Base-by-base conservation (phyloP, 305 asterid species). In the Fraxinus angustifolia region DNA sequence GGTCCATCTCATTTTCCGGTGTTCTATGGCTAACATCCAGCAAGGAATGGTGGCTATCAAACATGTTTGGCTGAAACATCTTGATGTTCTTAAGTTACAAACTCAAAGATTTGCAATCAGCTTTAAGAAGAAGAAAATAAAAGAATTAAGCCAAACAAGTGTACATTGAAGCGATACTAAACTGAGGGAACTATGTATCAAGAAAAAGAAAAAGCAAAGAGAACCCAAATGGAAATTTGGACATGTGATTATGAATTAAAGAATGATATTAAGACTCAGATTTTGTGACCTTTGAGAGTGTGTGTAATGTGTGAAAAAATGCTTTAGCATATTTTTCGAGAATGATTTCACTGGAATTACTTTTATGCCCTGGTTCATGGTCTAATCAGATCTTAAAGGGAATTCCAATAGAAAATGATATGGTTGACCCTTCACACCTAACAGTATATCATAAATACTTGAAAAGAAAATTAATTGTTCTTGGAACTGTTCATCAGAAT, bases 41-140 rank as follows among this genome's bases (percentile, higher is more conserved):
- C 84, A 91, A 80, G 79, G 89, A 94, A 71, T 87, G 97, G 77
- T 93, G 97, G 79, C 90, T 89, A 14, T 95, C 99, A 60, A 95
- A 95, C 90, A 95, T 89, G 78, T 91, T 93, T 19, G 96, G 94
- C 77, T 95, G 97, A 91, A 92, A 95, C 99, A 95, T 95, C 95
- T 86, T 84, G 40, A 1, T 11, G 16, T 70, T 53, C 73, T 58
- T 42, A 7, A 36, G 35, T 67, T 82, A 73, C 79, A 35, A 78
- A 26, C 31, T 76, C 78, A 36, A 11, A 6, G 11, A 72, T 23
- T 50, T 21, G 48, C 56, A 34, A 23, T 73, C 87, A 83, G 86
- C 26, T 14, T n/a, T 38, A 4, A 60, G 74, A 31, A 12, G 33
- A 67, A 38, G 40, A 79, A 30, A 53, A 53, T 17, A 34, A 79